Conservation (phyloP, 2,329 filamentous ascomycete species). For the Ilyonectria destructans region DNA sequence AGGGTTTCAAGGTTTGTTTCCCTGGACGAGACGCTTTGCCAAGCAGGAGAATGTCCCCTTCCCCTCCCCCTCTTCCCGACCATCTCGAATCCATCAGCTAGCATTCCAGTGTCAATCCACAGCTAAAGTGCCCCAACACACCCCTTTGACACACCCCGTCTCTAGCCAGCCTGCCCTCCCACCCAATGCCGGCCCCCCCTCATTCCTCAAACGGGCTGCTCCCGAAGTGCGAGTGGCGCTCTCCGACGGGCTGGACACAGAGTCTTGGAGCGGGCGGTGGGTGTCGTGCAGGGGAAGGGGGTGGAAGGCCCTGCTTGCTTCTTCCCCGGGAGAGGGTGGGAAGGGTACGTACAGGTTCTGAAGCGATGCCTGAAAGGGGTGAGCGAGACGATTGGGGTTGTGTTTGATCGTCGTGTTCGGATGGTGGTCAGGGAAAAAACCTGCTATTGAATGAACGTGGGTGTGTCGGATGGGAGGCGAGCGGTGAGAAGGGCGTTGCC, state of each 20-base stretch:
- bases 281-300: constrained; percentile 40
- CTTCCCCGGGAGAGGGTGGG: constrained; percentile 4
- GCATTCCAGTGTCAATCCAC: constrained; percentile 3
- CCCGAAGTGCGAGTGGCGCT: constrained; percentile 45
- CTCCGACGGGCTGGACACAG: constrained; percentile 32
- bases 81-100: constrained; percentile 9
- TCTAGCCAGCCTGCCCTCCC: constrained; percentile 25
- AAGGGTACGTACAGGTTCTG: background rate
- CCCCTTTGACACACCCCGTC: constrained; percentile 6
- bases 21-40: constrained; percentile 7
- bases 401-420: background rate
- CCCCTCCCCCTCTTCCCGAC: constrained; percentile 2
- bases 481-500: background rate
- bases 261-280: constrained; percentile 14
- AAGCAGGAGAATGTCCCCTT: constrained; percentile 8
- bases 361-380: background rate
- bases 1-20: background rate
- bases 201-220: constrained; percentile 49
- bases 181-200: constrained; percentile 24
- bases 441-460: background rate
- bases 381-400: constrained; percentile 4
- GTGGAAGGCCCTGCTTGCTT: background rate
- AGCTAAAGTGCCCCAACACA: background rate
- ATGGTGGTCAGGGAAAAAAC: background rate
- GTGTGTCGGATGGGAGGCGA: background rate